Evolutionary conservation across 2,329 filamentous ascomycete genomes (phyloP), one percentile per base, ranked within the genome.

Genomic region (Aspergillus felis): DNA sequence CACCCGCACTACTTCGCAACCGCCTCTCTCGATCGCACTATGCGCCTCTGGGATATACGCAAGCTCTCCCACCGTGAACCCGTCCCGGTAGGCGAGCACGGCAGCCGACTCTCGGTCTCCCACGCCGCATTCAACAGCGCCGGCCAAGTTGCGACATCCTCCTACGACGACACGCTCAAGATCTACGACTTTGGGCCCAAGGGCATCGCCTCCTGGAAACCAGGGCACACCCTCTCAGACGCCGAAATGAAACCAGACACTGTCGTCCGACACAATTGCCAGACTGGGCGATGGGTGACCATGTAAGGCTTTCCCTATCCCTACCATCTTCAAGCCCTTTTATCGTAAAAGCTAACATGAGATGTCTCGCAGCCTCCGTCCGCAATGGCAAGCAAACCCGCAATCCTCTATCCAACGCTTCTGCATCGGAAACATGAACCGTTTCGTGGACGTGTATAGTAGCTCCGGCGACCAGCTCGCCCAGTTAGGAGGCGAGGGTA

Each of bases 391-490:
- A 73, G 80, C 84, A 32, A 82, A 84, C 49, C 93, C 94, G 0
- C 78, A 82, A 35, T 91, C 94, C 57, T 87, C 87, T 7, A 86
- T 95, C 4, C 88, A 96, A 61, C 91, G 93, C 60, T 92, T 99
- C 66, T 90, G 86, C 25, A 93, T 99, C 57, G 94, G 91, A 1
- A 99, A 97, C 66, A 97, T 97, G 94, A 96, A 96, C 70, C 86
- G 94, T 1, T 97, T 97, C 66, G 91, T 97, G 1, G 94, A 99
- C 69, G 84, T 99, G 0, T 99, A 89, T 71, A 89, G 88, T 0
- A 82, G 86, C 0, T 84, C 89, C 51, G 94, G 94, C 0, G 87
- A 91, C 67, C 93, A 97, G 72, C 76, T 97, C 3, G 93, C 90
- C 0, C 93, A 97, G 73, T 77, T 99, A 3, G 91, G 88, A 1